Base-by-base conservation (phyloP, 2,329 filamentous ascomycete genomes). In the Allantophomopsis cytisporea region DNA sequence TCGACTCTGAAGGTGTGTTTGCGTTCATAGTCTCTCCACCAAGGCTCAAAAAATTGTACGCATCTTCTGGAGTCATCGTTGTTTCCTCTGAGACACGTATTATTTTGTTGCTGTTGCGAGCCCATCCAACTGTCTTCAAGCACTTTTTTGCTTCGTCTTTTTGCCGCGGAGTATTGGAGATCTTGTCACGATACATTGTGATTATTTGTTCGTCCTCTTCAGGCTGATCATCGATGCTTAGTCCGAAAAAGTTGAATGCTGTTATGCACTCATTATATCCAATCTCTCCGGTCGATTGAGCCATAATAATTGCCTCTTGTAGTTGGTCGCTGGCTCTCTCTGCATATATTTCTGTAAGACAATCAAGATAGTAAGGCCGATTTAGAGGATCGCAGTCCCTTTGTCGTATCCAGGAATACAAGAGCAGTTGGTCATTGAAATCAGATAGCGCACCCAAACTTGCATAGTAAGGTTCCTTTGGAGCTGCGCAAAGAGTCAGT, bases 361-460 rank as follows among this genome's bases (percentile, higher is more conserved):
- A 80, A 54, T 79, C 70, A 43, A 83, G 66, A 53, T 83, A 83
- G 51, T 75, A 73, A 2, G 75, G 58, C 14, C 61, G 60, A 43
- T 72, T 70, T 15, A 49, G 45, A 15, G 67, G 64, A 52, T 83
- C 75, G 38, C 65, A 68, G 7, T 60, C 53, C 17, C 66, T 60
- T 57, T 84, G 80, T 28, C 71, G 64, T 17, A 73, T 63, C 51
- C 74, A 83, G 4, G 76, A 73, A 54, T 76, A 80, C 20, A 66
- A 58, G 14, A 85, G 58, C n/a, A 78, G 57, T 1, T 60, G 51
- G 49, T 82, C 74, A 5, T 71, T 66, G 54, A 83, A 81, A 50
- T 80, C 71, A 31, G 69, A 66, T 7, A 76, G 54, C 12, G 68
- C 67, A 16, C 80, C 80, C 16, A 85, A 60, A 45, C 74, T 71